Base-by-base conservation (phyloP, 2,329 filamentous ascomycete genomes). In the Colletotrichum camelliae region DNA sequence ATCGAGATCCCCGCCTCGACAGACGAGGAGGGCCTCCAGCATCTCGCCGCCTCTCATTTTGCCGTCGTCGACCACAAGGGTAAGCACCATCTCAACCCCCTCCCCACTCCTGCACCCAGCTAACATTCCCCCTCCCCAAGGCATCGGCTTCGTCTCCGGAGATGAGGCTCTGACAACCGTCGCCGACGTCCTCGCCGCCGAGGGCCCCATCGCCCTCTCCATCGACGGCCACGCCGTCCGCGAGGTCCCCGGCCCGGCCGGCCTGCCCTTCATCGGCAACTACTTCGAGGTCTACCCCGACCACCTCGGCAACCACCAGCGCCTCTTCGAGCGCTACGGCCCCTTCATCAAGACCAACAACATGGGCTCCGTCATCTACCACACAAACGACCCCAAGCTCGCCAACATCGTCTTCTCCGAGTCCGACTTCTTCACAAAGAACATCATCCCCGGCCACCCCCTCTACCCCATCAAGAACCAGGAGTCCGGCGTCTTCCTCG, bases 221-320 rank as follows among this genome's bases (percentile, higher is more conserved):
- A 85, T 91, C 18, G 88, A 90, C 72, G 88, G 89, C 27, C 84
- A 88, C 48, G 79, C 83, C 5, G 86, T 91, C 8, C 87, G 86
- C 2, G 83, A 87, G 4, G 81, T 91, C 9, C 90, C 88, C 3
- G 89, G 90, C 0, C 88, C 90, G 6, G 82, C 81, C 21, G 87
- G 85, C 6, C 81, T 88, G 2, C 87, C 88, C 3, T 83, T 87
- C n/a, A 81, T 91, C 4, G 90, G 90, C 24, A 90, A 87, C 78
- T 89, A 87, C 81, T 88, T 88, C 60, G 89, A 91, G 75, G 81
- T 91, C 12, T 92, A 86, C 78, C 90, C 90, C 0, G 90, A 92
- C 77, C 89, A 90, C 74, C 84, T 92, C 1, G 90, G 90, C 4
- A 91, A 91, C 80, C 87, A 90, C 72, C 86, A 90, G 61, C 85